Evolutionary conservation across 2,329 filamentous ascomycete species (phyloP), one percentile per base, ranked within the genome.

Genomic region (Alternaria ethzedia): DNA sequence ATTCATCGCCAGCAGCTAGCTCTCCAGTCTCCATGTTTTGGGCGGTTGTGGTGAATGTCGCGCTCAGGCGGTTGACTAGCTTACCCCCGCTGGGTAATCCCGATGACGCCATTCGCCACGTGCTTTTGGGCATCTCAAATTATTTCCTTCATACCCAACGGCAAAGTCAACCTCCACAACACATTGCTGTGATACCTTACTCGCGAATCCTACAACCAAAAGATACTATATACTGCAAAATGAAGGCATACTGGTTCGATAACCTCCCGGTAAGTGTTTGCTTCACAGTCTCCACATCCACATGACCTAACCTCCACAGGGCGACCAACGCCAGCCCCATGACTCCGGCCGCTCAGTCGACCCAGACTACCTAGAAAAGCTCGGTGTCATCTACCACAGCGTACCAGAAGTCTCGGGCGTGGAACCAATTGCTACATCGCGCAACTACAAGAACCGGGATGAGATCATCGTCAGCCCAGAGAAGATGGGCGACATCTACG

Each of bases 361-460:
- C 59, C 81, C 86, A 52, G 83, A 86, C 6, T 89, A 91, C 60
- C 90, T 99, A 62, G 80, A 85, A 67, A 85, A 87, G 58, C 85
- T 98, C 17, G 95, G 95, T 63, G 93, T 99, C 41, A 82, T 93
- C 47, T 96, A 96, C 85, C 89, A 88, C 79, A 85, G 87, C 77
- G 88, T 91, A 72, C 83, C 89, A 12, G 82, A 88, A 32, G 78
- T 94, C 52, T 82, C 85, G 30, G 85, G 63, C 54, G 94, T 98
- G 44, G 86, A 98, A 79, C 79, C 83, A 46, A 87, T 99, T 47
- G 95, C 96, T 3, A 72, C 81, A 4, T 84, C 91, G 69, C 91
- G 95, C 64, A 86, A 88, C 72, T 98, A 99, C 86, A 94, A 91
- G 84, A 97, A 98, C 85, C 91, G 95, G 61, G 96, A 99, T 83